A percentile compares a stretch with the other conserved stretches of the same genome.
Conservation (phyloP, 306 rosid genomes). For the Carpinus fangiana region DNA sequence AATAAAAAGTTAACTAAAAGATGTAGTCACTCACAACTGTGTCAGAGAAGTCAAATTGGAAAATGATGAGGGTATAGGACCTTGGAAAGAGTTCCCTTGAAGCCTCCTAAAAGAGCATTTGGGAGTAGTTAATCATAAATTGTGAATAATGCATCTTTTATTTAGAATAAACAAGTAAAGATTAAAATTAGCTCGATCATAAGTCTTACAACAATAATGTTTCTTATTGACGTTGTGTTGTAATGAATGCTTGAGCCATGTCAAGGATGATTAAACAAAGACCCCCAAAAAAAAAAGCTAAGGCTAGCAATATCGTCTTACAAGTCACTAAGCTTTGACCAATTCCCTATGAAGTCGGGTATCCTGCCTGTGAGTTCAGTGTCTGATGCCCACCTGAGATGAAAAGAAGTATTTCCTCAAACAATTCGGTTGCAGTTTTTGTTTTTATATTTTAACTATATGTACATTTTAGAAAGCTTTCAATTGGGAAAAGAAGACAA, state of each 20-base stretch:
- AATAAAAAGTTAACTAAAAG: conserved; percentile 2
- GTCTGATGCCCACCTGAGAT: conserved; percentile 74
- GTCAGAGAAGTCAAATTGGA: conserved; percentile 63
- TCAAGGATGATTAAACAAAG: neutral
- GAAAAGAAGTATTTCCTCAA: conserved; percentile 13
- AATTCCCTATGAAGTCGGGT: conserved; percentile 78
- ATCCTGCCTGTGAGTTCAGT: conserved; percentile 56
- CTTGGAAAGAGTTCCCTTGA: conserved; percentile 79
- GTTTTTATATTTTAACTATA: neutral
- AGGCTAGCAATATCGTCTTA: conserved; percentile 38
- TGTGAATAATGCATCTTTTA: neutral
- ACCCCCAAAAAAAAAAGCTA: neutral
- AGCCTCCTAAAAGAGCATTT: conserved; percentile 54
- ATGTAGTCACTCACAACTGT: conserved; percentile 58
- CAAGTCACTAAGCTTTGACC: conserved; percentile 59
- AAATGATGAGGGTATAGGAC: conserved; percentile 66
- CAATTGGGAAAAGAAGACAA: neutral
- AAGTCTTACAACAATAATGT: neutral
- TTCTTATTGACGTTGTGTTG: neutral
- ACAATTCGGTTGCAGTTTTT: neutral
- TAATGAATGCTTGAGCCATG: neutral
- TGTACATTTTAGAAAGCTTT: neutral
- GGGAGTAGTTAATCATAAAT: conserved; percentile 1
- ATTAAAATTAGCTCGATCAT: neutral
- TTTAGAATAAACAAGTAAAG: neutral